phyloP scores from a whole-genome alignment of 2,329 filamentous ascomycete species.

The Ascochyta viciae-villosae region DNA sequence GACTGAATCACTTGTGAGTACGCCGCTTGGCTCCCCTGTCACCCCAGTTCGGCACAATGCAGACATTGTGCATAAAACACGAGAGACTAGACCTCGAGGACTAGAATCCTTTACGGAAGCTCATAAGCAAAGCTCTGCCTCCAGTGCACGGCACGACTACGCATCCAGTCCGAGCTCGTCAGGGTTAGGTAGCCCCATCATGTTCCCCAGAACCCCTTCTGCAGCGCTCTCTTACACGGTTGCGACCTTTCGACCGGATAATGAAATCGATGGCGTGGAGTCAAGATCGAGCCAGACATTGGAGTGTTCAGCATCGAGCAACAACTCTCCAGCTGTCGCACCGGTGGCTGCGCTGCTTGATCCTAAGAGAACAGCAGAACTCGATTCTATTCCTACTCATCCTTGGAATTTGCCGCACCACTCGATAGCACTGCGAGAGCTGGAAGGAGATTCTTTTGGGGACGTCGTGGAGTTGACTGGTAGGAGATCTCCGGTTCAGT shows the following conservation, averaged over 20 bases:
- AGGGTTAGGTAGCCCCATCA: neutral
- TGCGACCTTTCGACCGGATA: neutral
- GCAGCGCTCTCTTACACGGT: neutral
- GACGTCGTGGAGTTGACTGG: neutral
- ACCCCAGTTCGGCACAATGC: neutral
- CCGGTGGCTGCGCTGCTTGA: neutral
- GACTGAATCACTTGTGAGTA: conserved; percentile 13
- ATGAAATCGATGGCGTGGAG: neutral
- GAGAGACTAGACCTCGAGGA: too few species aligned
- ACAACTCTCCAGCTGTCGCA: neutral
- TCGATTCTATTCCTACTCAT: neutral
- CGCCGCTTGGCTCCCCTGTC: conserved; percentile 21
- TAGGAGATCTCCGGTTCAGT: neutral
- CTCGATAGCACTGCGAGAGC: neutral
- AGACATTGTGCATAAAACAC: neutral
- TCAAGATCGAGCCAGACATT: neutral
- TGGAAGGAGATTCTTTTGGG: neutral
- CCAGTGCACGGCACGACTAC: neutral
- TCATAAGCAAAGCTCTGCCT: too few species aligned
- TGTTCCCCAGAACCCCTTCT: neutral
- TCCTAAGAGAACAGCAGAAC: neutral
- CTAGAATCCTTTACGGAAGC: neutral
- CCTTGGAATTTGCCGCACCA: neutral
- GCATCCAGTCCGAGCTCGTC: neutral
- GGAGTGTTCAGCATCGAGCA: neutral